Evolutionary conservation across 805 yeast species (phyloP).

Genomic region (Barnettozyma vustinii): DNA sequence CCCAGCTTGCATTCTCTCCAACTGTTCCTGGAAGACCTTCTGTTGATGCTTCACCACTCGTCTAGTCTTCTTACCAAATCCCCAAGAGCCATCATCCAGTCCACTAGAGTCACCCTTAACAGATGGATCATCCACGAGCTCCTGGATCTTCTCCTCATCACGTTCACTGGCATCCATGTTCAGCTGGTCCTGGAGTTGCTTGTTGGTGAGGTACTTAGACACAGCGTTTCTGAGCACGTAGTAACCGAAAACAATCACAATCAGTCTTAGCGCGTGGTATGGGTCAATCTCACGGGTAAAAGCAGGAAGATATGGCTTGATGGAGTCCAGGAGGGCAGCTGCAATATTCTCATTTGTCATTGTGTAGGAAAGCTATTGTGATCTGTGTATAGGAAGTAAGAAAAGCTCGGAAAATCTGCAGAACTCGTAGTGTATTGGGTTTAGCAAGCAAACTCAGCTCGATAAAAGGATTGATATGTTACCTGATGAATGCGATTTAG

Average conservation of each 20-base stretch:
- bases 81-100: constrained; percentile 44
- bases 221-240: constrained; percentile 51
- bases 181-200: constrained; percentile 50
- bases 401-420: background rate
- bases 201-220: constrained; percentile 49
- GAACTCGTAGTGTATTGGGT: background rate
- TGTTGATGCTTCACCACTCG: constrained; percentile 50
- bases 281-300: constrained; percentile 37
- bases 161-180: constrained; percentile 41
- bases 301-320: constrained; percentile 11
- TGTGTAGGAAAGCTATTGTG: background rate
- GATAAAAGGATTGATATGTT: background rate
- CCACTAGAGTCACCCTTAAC: constrained; percentile 32
- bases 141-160: constrained; percentile 28
- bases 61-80: constrained; percentile 80
- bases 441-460: background rate
- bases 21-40: constrained; percentile 43
- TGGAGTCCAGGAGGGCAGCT: background rate
- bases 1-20: constrained; percentile 40
- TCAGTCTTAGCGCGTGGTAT: constrained; percentile 40
- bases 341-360: background rate
- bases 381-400: background rate
- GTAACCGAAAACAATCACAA: constrained; percentile 59
- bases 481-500: background rate
- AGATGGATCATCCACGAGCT: constrained; percentile 32